Evolutionary conservation across 805 yeast species (phyloP).

Genomic region (Yarrowia hollandica): DNA sequence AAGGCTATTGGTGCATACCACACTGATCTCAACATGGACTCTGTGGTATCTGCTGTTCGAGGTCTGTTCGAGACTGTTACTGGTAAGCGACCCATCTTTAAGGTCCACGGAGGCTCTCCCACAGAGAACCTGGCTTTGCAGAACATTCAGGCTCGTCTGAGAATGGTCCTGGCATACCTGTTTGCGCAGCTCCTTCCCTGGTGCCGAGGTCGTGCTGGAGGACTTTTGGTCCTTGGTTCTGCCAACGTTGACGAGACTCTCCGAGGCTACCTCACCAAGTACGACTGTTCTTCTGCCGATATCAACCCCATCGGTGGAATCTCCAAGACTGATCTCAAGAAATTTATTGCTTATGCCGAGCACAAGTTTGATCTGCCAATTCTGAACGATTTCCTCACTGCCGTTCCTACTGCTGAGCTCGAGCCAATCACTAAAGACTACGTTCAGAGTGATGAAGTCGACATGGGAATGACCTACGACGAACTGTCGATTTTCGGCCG

Average conservation of each 20-base stretch:
- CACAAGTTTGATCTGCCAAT: slow-evolving; percentile 71
- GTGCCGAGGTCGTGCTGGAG: slow-evolving; percentile 78
- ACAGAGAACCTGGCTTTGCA: slow-evolving; percentile 93
- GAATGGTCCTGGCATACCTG: slow-evolving; percentile 92
- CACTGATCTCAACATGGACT: slow-evolving; percentile 88
- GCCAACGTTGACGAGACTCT: slow-evolving; percentile 97
- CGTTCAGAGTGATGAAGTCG: slow-evolving; percentile 94
- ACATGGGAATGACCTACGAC: slow-evolving; percentile 98
- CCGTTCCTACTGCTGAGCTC: slow-evolving; percentile 96
- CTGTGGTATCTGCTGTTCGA: slow-evolving; percentile 70
- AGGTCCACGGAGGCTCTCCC: slow-evolving; percentile 89
- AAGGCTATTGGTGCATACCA: slow-evolving; percentile 81
- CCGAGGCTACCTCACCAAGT: slow-evolving; percentile 93
- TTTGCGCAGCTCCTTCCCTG: slow-evolving; percentile 96
- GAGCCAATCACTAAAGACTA: slow-evolving; percentile 93
- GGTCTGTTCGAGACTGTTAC: slow-evolving; percentile 83
- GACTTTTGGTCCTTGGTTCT: slow-evolving; percentile 86
- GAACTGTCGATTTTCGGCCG: slow-evolving; percentile 90
- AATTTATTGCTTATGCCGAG: slow-evolving; percentile 80
- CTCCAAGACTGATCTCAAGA: slow-evolving; percentile 87
- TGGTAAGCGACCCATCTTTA: slow-evolving; percentile 83
- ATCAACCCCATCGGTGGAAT: slow-evolving; percentile 98
- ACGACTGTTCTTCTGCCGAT: slow-evolving; percentile 97
- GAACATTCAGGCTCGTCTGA: slow-evolving; percentile 90
- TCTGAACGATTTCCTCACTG: slow-evolving; percentile 73